Conservation (phyloP, 257 asterid species). For the Misopates orontium region DNA sequence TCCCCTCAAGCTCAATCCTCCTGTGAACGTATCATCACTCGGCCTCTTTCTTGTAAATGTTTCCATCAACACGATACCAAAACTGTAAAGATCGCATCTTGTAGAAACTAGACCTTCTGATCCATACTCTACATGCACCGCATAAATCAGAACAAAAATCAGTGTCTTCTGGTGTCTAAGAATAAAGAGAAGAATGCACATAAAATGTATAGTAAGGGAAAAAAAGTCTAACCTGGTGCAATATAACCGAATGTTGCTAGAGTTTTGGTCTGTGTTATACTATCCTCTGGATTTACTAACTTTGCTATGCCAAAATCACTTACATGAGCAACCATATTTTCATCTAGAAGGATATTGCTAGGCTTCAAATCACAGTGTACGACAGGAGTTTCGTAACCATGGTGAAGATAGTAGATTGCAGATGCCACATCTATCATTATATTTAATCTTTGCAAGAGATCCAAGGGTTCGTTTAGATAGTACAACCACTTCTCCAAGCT, state of each 20-base stretch:
- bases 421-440: conserved; percentile 36
- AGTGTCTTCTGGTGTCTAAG: neutral
- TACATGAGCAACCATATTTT: conserved; percentile 34
- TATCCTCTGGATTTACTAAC: conserved; percentile 27
- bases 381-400: conserved; percentile 28
- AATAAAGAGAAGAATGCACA: too few species aligned
- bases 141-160: neutral
- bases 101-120: conserved; percentile 45
- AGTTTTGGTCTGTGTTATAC: conserved; percentile 26
- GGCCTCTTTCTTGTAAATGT: conserved; percentile 41
- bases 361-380: conserved; percentile 45
- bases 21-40: conserved; percentile 32
- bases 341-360: conserved; percentile 33
- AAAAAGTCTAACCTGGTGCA: conserved; percentile 30
- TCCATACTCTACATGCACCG: conserved; percentile 41
- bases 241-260: conserved; percentile 36
- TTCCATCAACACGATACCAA: conserved; percentile 47
- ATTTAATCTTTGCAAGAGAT: conserved; percentile 26
- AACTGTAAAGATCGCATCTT: conserved; percentile 45
- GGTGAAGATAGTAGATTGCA: conserved; percentile 37
- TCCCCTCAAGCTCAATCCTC: conserved; percentile 30
- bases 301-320: conserved; percentile 38
- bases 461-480: conserved; percentile 7
- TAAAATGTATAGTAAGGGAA: neutral
- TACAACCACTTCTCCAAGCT: conserved; percentile 27